These are phyloP conservation scores for Peltaster fructicola DNA, from an alignment of 2,329 filamentous ascomycete genomes.

Conservation along the genomic window DNA sequence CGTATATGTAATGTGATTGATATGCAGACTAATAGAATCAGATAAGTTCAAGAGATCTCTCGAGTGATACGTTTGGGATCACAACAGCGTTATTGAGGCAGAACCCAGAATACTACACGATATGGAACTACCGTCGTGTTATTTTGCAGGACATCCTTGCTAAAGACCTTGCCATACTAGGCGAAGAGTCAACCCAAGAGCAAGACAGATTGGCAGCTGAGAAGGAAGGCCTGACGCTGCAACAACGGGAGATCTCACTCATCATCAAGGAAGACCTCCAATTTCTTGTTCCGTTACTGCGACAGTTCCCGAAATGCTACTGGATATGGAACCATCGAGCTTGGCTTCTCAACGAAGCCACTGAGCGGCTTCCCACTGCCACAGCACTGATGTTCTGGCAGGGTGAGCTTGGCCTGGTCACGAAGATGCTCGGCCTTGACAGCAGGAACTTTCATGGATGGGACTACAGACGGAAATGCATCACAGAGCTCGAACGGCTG, in stretches of 20 bases:
- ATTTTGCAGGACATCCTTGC: slow-evolving; percentile 47
- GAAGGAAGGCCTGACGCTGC: slow-evolving; percentile 12
- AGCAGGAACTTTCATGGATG: slow-evolving; percentile 92
- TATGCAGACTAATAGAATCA: too few species aligned
- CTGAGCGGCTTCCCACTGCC: slow-evolving; percentile 38
- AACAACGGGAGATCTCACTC: slow-evolving; percentile 25
- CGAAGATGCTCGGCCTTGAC: slow-evolving; percentile 77
- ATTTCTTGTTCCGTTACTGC: slow-evolving; percentile 70
- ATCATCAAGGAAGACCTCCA: slow-evolving; percentile 55
- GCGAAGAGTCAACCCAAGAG: slow-evolving; percentile 2
- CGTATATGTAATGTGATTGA: neutral
- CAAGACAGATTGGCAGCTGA: slow-evolving; percentile 11
- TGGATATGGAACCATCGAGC: slow-evolving; percentile 97
- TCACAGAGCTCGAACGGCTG: slow-evolving; percentile 53
- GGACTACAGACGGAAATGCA: slow-evolving; percentile 70
- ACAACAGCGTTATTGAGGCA: slow-evolving; percentile 50
- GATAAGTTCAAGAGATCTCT: slow-evolving; percentile 29
- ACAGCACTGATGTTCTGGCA: slow-evolving; percentile 56
- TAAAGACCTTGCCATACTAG: slow-evolving; percentile 15
- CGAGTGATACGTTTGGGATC: slow-evolving; percentile 40
- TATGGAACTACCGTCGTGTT: slow-evolving; percentile 75
- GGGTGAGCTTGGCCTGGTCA: slow-evolving; percentile 62
- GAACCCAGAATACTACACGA: slow-evolving; percentile 79
- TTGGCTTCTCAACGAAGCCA: slow-evolving; percentile 65
- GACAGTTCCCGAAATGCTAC: slow-evolving; percentile 88